Evolutionary conservation across 2,329 filamentous ascomycete species (phyloP).

Genomic region (Paecilomyces sp.): DNA sequence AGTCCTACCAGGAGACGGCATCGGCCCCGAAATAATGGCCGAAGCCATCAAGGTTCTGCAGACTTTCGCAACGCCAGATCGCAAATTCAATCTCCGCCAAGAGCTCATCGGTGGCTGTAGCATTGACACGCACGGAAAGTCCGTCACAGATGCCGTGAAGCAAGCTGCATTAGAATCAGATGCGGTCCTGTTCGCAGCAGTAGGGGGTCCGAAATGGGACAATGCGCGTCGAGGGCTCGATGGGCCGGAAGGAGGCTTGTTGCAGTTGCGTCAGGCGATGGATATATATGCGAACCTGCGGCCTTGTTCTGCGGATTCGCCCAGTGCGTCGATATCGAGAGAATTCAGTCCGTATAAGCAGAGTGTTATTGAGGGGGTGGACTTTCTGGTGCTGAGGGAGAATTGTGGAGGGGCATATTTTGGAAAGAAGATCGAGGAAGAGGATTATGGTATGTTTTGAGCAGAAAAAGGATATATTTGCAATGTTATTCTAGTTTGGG

Average conservation of each 20-base stretch:
- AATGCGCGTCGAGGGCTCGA: slow-evolving; percentile 57
- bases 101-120: slow-evolving; percentile 80
- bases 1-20: slow-evolving; percentile 70
- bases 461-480: neutral
- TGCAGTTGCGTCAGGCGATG: slow-evolving; percentile 80
- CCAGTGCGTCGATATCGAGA: slow-evolving; percentile 61
- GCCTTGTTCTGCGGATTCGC: slow-evolving; percentile 70
- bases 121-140: slow-evolving; percentile 68
- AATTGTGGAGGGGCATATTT: slow-evolving; percentile 39
- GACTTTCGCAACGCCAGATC: slow-evolving; percentile 59
- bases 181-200: slow-evolving; percentile 80
- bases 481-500: no score
- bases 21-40: slow-evolving; percentile 63
- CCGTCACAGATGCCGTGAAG: slow-evolving; percentile 73
- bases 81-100: slow-evolving; percentile 74
- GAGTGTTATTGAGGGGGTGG: slow-evolving; percentile 70
- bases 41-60: slow-evolving; percentile 58
- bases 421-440: slow-evolving; percentile 30
- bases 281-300: slow-evolving; percentile 84
- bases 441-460: slow-evolving; percentile 22
- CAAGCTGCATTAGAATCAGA: slow-evolving; percentile 70
- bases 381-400: slow-evolving; percentile 58
- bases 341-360: slow-evolving; percentile 76
- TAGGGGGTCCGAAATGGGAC: slow-evolving; percentile 90
- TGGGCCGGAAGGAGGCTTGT: slow-evolving; percentile 79